Evolutionary conservation across 352 stramenopile species (phyloP).

Genomic region (Pythium graminicola): DNA sequence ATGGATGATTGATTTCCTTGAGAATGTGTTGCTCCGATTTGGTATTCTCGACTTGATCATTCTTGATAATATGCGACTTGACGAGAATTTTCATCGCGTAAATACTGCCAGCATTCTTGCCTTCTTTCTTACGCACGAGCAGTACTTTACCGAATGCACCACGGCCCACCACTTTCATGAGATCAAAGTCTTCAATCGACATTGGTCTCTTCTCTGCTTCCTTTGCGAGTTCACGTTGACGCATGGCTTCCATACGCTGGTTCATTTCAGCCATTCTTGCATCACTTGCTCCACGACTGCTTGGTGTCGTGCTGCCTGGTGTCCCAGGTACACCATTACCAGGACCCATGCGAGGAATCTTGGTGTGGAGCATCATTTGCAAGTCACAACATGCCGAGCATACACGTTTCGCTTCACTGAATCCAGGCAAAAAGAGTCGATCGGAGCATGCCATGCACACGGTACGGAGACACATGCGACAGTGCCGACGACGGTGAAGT

Average conservation of each 20-base stretch:
- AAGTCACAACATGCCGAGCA: conserved; percentile 81
- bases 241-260: conserved; percentile 74
- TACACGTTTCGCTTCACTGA: conserved; percentile 82
- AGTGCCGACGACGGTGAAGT: conserved; percentile 72
- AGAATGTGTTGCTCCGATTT: conserved; percentile 88
- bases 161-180: conserved; percentile 94
- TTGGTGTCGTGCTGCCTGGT: neutral
- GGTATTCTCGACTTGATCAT: conserved; percentile 91
- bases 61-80: conserved; percentile 90
- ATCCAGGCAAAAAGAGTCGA: conserved; percentile 76
- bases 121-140: conserved; percentile 90
- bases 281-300: conserved; percentile 33
- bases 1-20: conserved; percentile 87
- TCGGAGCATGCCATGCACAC: conserved; percentile 85
- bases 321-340: conserved; percentile 1
- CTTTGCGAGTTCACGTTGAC: conserved; percentile 60
- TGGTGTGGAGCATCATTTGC: conserved; percentile 86
- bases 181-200: conserved; percentile 91
- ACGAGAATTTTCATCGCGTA: conserved; percentile 95
- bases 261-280: conserved; percentile 58
- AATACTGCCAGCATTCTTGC: conserved; percentile 78
- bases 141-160: conserved; percentile 95
- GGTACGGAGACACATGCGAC: conserved; percentile 78
- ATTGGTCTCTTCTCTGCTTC: conserved; percentile 67
- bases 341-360: conserved; percentile 54